Evolutionary conservation across 2,329 filamentous ascomycete genomes (phyloP).

Genomic region (Beauveria rudraprayagi): DNA sequence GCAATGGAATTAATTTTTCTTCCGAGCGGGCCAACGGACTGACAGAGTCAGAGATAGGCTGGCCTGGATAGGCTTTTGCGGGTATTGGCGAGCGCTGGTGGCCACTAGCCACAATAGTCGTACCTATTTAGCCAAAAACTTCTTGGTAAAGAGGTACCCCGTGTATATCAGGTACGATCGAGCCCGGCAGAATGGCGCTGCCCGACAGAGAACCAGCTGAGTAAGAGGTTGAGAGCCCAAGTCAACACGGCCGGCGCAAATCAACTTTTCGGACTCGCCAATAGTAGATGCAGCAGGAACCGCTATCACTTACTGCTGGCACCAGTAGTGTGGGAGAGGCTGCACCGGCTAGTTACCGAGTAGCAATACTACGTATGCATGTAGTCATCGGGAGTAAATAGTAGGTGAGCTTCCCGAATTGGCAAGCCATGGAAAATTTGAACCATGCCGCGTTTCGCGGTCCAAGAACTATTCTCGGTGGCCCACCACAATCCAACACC

Average conservation of each 20-base stretch:
- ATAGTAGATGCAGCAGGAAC: background rate
- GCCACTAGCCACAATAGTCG: background rate
- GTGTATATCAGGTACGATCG: background rate
- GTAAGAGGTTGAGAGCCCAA: background rate
- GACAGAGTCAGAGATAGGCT: background rate
- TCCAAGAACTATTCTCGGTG: background rate
- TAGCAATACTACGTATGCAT: background rate
- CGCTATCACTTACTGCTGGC: background rate
- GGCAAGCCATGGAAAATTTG: conserved; percentile 2
- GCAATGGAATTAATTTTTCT: background rate
- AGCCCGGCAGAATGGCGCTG: background rate
- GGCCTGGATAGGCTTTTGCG: conserved; percentile 1
- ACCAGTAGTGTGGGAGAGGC: background rate
- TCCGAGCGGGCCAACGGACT: conserved; percentile 2
- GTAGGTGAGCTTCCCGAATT: conserved; percentile 4
- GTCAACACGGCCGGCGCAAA: no score
- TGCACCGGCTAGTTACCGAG: no score
- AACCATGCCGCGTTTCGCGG: background rate
- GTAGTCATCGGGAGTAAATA: background rate
- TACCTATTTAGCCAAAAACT: background rate
- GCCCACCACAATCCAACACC: background rate
- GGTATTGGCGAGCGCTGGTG: background rate
- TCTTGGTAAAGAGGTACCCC: background rate
- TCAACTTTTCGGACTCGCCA: background rate
- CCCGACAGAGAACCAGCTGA: background rate